Percentiles rank a stretch among this genome's conserved stretches.
Conservation (phyloP, 2,329 filamentous ascomycete genomes). For the Colletotrichum tropicicola region DNA sequence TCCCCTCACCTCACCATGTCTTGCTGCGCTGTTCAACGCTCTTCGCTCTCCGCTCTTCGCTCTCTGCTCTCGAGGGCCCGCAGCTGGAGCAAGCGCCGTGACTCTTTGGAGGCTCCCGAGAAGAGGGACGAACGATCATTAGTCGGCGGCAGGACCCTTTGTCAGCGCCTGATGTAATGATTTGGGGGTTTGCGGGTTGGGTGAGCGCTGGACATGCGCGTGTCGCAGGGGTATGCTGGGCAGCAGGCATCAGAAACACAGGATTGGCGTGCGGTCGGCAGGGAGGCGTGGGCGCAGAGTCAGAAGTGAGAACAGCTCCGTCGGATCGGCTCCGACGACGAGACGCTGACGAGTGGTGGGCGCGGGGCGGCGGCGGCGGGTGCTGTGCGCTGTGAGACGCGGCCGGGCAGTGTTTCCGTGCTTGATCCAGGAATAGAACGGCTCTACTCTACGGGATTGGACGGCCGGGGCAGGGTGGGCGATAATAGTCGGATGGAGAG, state of each 20-base stretch:
- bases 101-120: background rate
- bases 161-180: constrained; percentile 10
- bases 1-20: background rate
- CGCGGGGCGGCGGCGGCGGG: no score
- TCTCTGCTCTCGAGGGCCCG: no score
- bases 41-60: background rate
- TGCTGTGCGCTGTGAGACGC: background rate
- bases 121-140: background rate
- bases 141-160: constrained; percentile 12
- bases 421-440: constrained; percentile 1
- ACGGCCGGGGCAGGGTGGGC: no score
- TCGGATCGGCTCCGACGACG: constrained; percentile 23
- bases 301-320: background rate
- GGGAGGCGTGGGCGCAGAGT: constrained; percentile 11
- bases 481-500: background rate
- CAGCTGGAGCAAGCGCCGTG: background rate
- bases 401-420: background rate
- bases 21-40: background rate
- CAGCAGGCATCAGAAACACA: background rate
- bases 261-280: background rate
- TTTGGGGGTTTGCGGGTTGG: background rate
- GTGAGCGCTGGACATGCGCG: background rate
- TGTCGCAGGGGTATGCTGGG: constrained; percentile 20
- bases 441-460: background rate
- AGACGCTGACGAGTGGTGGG: constrained; percentile 11